Evolutionary conservation across 768 basidiomycete genomes (phyloP), one percentile per base, ranked within the genome.

Genomic region (Rhizopogon salebrosus): DNA sequence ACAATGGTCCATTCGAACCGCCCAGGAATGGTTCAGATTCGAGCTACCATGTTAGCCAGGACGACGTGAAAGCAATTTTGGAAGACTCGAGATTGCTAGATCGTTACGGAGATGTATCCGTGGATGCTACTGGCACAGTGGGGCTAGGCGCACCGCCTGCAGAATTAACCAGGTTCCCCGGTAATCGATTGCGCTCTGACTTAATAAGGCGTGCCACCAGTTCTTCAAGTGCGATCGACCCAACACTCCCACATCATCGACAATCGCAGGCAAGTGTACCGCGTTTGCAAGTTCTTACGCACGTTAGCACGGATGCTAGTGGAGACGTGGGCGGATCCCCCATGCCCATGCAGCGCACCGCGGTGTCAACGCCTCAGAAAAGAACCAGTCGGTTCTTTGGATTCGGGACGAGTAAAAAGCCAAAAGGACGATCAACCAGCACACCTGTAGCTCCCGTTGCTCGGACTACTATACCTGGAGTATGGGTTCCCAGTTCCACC

Each of bases 271-370:
- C 46, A 34, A 61, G 48, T 6, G 48, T 46, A 23, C 52, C 60
- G 48, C 70, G 62, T 41, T 67, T 61, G 34, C 70, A 71, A 13
- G 60, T 70, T 6, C 68, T 75, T 8, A 72, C 77, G 0, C 78
- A 75, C 58, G 67, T 76, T 59, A 73, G 72, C 54, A 64, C 77
- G 4, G 77, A 78, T 58, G 63, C 72, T 34, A 64, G 73, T 4
- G 84, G 82, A 27, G 86, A 83, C 23, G 77, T 89, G 20, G 87
- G 87, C 26, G 83, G 85, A 55, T 79, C 84, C 0, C 89, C 88
- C 4, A 67, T 56, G 27, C 64, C 62, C 14, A 0, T 57, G 31
- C 62, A 56, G 6, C 70, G 66, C 1, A 26, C 55, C 40, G 48
- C 18, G 1, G 38, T 60, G 26, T 55, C 61, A 37, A 18, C 41